These are phyloP conservation scores for Aspergillus pseudonomiae DNA, from an alignment of 2,329 filamentous ascomycete species.

Conservation along the genomic window DNA sequence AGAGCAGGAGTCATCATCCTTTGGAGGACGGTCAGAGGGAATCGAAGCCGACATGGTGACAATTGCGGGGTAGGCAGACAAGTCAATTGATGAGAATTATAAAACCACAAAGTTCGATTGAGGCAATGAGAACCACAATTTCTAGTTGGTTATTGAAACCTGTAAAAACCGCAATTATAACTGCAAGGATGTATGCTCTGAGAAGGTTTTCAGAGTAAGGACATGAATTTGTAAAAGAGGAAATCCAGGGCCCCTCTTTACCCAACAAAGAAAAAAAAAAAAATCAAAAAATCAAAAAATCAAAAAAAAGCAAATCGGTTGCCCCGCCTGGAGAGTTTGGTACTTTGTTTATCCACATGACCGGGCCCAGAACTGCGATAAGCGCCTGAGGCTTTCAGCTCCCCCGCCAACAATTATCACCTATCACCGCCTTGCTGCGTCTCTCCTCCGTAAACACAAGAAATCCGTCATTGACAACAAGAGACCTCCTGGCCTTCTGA, in stretches of 20 bases:
- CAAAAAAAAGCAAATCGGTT: slow-evolving; percentile 13
- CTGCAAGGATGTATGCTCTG: neutral
- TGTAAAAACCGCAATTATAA: neutral
- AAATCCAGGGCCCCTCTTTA: slow-evolving; percentile 9
- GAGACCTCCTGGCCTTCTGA: neutral
- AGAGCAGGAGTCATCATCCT: slow-evolving; percentile 30
- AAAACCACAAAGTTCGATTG: neutral
- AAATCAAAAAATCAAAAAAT: too few relatives aligned
- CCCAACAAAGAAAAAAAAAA: slow-evolving; percentile 11
- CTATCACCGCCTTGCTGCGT: slow-evolving; percentile 22
- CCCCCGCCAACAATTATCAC: slow-evolving; percentile 27
- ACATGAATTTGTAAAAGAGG: neutral
- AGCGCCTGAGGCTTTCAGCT: slow-evolving; percentile 22
- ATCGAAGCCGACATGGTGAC: slow-evolving; percentile 35
- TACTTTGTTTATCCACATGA: slow-evolving; percentile 26
- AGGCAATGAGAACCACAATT: neutral
- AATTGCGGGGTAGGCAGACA: slow-evolving; percentile 9
- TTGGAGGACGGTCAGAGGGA: slow-evolving; percentile 21
- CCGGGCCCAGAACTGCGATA: slow-evolving; percentile 18
- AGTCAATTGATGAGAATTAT: neutral
- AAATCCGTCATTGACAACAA: neutral
- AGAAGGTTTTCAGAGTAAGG: slow-evolving; percentile 2
- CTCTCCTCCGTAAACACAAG: slow-evolving; percentile 1
- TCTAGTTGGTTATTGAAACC: neutral
- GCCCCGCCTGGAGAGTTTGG: slow-evolving; percentile 24